A percentile compares a stretch with the other conserved stretches of the same genome.
Evolutionary conservation across 2,329 filamentous ascomycete species (phyloP).

Genomic region (Alternaria hordeiaustralica): DNA sequence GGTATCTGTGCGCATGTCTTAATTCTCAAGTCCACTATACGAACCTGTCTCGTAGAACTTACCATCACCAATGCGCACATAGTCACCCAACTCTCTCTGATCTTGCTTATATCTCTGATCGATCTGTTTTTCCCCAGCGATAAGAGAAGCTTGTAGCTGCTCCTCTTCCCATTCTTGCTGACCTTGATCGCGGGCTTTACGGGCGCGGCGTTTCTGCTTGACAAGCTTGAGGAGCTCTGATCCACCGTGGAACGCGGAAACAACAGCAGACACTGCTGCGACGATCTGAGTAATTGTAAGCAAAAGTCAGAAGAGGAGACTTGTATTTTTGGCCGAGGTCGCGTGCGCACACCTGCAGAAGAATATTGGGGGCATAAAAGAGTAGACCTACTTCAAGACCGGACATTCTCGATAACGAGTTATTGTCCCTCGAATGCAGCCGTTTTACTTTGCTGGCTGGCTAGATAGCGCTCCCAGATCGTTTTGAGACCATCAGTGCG

Average conservation of each 20-base stretch:
- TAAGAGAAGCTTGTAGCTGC: constrained; percentile 48
- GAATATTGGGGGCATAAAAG: background rate
- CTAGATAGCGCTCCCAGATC: background rate
- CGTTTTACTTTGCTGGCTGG: background rate
- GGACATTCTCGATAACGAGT: constrained; percentile 25
- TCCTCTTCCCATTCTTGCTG: constrained; percentile 46
- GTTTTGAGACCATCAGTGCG: constrained; percentile 2
- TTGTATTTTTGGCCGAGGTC: background rate
- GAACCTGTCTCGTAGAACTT: constrained; percentile 24
- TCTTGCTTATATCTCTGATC: constrained; percentile 42
- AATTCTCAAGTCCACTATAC: constrained; percentile 1
- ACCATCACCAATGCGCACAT: constrained; percentile 50
- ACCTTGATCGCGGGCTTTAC: constrained; percentile 32
- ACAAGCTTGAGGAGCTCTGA: constrained; percentile 48
- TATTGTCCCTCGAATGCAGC: background rate
- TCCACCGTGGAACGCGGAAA: constrained; percentile 52
- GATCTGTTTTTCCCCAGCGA: constrained; percentile 47
- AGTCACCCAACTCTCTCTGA: constrained; percentile 44
- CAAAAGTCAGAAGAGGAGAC: background rate
- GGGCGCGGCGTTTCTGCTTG: constrained; percentile 41
- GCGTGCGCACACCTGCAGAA: background rate
- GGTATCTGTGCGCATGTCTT: constrained; percentile 30
- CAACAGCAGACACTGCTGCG: constrained; percentile 51
- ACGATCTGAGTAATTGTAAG: constrained; percentile 38
- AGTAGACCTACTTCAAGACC: constrained; percentile 34